A percentile compares a stretch with the other conserved stretches of the same genome.
phyloP scores from a whole-genome alignment of 129 eudicot genomes.

The Ambrosia trifida region DNA sequence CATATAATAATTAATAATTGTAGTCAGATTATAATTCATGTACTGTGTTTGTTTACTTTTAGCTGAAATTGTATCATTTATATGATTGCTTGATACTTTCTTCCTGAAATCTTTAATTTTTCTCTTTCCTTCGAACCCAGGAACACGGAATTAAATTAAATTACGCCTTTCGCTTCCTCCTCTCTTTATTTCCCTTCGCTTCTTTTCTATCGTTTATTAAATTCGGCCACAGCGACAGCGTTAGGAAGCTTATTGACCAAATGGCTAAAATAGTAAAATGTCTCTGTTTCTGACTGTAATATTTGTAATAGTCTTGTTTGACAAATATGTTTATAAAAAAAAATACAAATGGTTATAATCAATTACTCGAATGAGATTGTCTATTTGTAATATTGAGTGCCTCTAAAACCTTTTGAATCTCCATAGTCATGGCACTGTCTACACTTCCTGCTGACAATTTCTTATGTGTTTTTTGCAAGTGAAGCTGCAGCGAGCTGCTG shows the following conservation, averaged over 20 bases:
- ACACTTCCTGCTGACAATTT: constrained; percentile 90
- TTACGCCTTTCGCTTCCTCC: too few species aligned
- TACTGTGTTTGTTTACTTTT: not conserved
- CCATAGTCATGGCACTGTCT: constrained; percentile 97
- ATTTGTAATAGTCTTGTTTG: too few species aligned
- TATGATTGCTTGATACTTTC: not conserved
- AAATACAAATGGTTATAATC: constrained; percentile 13
- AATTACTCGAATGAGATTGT: constrained; percentile 52
- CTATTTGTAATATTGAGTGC: constrained; percentile 67
- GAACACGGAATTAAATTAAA: too few species aligned
- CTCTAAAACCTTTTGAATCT: constrained; percentile 83
- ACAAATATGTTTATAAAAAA: too few species aligned
- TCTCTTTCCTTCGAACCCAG: too few species aligned
- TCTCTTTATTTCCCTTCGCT: too few species aligned
- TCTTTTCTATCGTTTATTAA: too few species aligned
- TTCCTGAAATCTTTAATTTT: too few species aligned
- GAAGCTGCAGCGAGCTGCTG: constrained; percentile 90
- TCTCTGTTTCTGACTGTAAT: too few species aligned
- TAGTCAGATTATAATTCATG: not conserved
- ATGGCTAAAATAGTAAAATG: too few species aligned
- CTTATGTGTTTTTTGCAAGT: constrained; percentile 88
- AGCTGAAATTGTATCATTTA: not conserved
- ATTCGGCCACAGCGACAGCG: too few species aligned
- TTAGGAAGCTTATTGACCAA: too few species aligned
- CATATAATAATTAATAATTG: not conserved